A percentile compares a stretch with the other conserved stretches of the same genome.
phyloP scores from a whole-genome alignment of 2,329 filamentous ascomycete species.

The Phaeosphaeria sp. region DNA sequence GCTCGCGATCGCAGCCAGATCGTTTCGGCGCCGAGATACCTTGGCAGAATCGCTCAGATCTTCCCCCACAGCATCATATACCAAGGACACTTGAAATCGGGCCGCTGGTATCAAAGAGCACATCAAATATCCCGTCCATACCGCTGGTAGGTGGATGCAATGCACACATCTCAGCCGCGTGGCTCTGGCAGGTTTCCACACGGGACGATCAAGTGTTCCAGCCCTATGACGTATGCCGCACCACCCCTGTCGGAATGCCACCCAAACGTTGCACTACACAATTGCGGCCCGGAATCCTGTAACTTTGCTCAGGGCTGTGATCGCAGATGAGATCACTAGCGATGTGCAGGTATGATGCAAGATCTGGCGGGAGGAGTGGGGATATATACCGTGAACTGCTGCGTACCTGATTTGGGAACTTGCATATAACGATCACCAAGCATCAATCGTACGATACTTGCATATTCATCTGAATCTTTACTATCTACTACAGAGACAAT shows the following conservation, averaged over 20 bases:
- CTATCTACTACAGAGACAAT: not conserved
- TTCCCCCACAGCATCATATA: not conserved
- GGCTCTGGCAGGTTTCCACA: conserved; percentile 15
- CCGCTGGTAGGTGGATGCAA: not conserved
- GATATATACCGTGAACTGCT: conserved; percentile 7
- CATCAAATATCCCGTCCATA: conserved; percentile 8
- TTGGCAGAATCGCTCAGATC: not conserved
- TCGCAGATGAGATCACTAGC: conserved; percentile 26
- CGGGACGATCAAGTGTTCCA: conserved; percentile 22
- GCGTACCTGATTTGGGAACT: not conserved
- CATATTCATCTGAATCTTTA: not conserved
- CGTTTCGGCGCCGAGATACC: not conserved
- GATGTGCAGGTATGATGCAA: conserved; percentile 10
- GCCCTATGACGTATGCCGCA: conserved; percentile 22
- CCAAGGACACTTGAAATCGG: not conserved
- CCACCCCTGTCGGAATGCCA: conserved; percentile 15
- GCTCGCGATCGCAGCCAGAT: not conserved
- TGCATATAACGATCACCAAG: not conserved
- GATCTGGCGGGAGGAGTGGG: not conserved
- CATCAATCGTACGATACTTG: not conserved
- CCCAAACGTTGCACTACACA: conserved; percentile 4
- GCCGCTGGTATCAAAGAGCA: not conserved
- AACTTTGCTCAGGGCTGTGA: conserved; percentile 6
- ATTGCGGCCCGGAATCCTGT: conserved; percentile 19
- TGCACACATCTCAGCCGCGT: conserved; percentile 4